Percentiles rank a stretch among this genome's conserved stretches.
Conservation (phyloP, 1,284 basidiomycete genomes). For the Inonotus hispidus region DNA sequence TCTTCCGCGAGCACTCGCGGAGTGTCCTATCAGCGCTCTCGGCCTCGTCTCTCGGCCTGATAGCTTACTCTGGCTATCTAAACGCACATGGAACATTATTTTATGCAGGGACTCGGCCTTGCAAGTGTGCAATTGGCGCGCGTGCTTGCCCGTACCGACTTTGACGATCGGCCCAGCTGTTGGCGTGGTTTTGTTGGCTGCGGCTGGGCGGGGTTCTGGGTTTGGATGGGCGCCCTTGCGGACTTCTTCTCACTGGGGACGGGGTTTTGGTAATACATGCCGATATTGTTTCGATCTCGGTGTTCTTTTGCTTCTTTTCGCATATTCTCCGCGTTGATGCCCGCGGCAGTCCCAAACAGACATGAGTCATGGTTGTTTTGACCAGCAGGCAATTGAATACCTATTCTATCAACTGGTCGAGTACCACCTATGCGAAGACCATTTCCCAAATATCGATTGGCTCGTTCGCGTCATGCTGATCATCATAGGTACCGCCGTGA, state of each 20-base stretch:
- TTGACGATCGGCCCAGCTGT: constrained; percentile 78
- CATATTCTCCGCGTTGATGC: background rate
- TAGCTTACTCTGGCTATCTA: constrained; percentile 76
- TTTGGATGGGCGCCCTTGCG: constrained; percentile 78
- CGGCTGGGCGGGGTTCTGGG: constrained; percentile 83
- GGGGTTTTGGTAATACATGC: constrained; percentile 5
- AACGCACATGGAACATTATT: constrained; percentile 76
- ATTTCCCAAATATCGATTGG: background rate
- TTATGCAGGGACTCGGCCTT: constrained; percentile 71
- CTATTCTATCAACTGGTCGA: background rate
- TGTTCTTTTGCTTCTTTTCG: background rate
- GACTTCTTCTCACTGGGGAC: constrained; percentile 47
- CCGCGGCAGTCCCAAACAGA: background rate
- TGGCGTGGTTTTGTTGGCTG: constrained; percentile 91
- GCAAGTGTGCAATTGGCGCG: constrained; percentile 78
- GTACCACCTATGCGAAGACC: background rate
- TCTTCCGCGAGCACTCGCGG: constrained; percentile 78
- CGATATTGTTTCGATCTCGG: background rate
- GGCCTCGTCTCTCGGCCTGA: constrained; percentile 64
- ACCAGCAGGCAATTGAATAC: background rate
- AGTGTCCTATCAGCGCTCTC: constrained; percentile 77
- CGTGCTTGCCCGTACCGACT: constrained; percentile 75
- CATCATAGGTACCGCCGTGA: background rate
- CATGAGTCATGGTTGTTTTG: background rate
- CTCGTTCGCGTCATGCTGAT: background rate